phyloP scores from a whole-genome alignment of 2,329 filamentous ascomycete species.

The Colletotrichum lupini region DNA sequence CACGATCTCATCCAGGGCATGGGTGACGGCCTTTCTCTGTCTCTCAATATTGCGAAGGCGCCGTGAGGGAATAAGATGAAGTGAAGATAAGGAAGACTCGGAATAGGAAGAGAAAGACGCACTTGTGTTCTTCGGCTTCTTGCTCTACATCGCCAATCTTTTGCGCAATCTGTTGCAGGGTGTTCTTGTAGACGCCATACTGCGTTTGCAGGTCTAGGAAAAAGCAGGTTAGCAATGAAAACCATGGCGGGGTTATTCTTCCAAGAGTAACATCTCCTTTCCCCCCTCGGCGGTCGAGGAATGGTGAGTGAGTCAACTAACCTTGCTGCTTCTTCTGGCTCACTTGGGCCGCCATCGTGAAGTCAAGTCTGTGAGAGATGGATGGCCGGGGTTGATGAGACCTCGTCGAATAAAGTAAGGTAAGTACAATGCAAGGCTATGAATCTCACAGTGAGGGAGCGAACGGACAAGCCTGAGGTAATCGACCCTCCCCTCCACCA shows the following conservation, averaged over 20 bases:
- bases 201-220: conserved; percentile 80
- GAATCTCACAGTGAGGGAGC: conserved; percentile 6
- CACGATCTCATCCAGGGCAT: background rate
- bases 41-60: background rate
- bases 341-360: conserved; percentile 61
- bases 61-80: conserved; percentile 21
- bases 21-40: background rate
- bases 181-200: conserved; percentile 82
- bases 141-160: conserved; percentile 99
- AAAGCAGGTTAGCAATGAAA: conserved; percentile 16
- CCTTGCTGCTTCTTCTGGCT: conserved; percentile 77
- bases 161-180: conserved; percentile 89
- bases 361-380: background rate
- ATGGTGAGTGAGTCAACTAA: conserved; percentile 45
- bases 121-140: conserved; percentile 99
- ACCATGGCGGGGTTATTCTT: conserved; percentile 23
- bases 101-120: conserved; percentile 49
- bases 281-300: background rate
- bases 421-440: background rate
- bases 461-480: background rate
- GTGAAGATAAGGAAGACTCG: conserved; percentile 3
- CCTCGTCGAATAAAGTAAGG: background rate
- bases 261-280: background rate
- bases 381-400: background rate
- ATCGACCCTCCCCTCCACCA: background rate